Evolutionary conservation across 768 basidiomycete species (phyloP).

Genomic region (Pisolithus marmoratus): DNA sequence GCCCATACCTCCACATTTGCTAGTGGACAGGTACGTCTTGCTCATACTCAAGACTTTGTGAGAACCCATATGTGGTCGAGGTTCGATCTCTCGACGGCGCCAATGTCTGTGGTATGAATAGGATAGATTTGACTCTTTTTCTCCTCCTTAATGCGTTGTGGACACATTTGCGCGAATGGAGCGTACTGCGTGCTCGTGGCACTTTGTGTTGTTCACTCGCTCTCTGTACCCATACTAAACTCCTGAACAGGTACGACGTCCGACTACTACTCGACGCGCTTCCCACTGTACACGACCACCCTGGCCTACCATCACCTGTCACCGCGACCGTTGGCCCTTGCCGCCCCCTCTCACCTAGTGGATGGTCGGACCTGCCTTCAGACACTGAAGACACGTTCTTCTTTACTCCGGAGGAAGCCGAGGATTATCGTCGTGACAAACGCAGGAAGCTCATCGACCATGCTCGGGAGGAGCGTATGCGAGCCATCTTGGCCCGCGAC

Average conservation of each 20-base stretch:
- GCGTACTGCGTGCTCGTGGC: background rate
- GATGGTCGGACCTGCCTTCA: conserved; percentile 83
- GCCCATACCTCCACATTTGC: conserved; percentile 31
- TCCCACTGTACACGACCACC: conserved; percentile 11
- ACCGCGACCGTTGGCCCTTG: background rate
- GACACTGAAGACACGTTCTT: conserved; percentile 85
- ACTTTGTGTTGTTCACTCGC: background rate
- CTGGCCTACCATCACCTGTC: background rate
- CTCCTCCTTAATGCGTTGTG: background rate
- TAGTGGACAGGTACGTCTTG: conserved; percentile 80
- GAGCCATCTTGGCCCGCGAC: conserved; percentile 36
- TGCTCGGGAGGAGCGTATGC: conserved; percentile 59
- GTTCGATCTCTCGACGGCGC: no score
- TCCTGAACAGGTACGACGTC: conserved; percentile 62
- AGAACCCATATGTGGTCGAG: no score
- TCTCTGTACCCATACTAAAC: background rate
- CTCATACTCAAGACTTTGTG: conserved; percentile 5
- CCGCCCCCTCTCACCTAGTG: conserved; percentile 42
- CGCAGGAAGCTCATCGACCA: conserved; percentile 56
- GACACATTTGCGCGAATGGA: conserved; percentile 4
- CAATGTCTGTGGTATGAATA: background rate
- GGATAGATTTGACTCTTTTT: background rate
- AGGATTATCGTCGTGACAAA: conserved; percentile 64
- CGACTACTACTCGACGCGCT: conserved; percentile 65
- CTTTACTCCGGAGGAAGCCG: conserved; percentile 59